Conservation (phyloP, 495 filamentous ascomycete species). For the Delitschia confertaspora region DNA sequence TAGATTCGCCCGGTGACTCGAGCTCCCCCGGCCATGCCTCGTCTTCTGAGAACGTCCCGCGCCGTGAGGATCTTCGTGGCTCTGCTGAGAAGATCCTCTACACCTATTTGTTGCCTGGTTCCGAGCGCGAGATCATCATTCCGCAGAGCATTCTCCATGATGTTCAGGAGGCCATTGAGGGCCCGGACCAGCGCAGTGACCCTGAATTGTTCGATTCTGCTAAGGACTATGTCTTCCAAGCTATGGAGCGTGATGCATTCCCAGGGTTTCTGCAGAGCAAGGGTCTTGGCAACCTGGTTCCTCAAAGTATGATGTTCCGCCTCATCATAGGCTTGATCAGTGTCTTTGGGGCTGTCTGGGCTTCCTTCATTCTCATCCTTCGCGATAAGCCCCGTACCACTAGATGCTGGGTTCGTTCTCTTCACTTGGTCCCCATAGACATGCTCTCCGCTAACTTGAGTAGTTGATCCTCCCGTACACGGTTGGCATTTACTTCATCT, state of each 20-base stretch:
- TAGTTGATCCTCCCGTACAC: conserved; percentile 92
- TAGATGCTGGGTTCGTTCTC: conserved; percentile 67
- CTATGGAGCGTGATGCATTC: conserved; percentile 98
- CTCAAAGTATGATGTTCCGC: conserved; percentile 71
- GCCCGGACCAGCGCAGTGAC: conserved; percentile 76
- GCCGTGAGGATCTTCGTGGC: conserved; percentile 75
- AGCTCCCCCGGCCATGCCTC: conserved; percentile 30
- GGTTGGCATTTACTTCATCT: conserved; percentile 75
- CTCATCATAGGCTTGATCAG: conserved; percentile 76
- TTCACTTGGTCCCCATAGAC: background rate
- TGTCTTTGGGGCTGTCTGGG: conserved; percentile 90
- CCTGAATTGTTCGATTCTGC: conserved; percentile 94
- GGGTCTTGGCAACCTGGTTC: conserved; percentile 89
- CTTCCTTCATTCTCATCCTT: conserved; percentile 85
- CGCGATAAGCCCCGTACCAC: conserved; percentile 64
- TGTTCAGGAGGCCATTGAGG: conserved; percentile 76
- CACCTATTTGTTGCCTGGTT: conserved; percentile 82
- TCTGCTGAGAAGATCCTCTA: conserved; percentile 97
- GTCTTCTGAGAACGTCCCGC: conserved; percentile 55
- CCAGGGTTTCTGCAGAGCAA: conserved; percentile 92
- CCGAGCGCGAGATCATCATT: conserved; percentile 90
- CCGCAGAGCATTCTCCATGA: conserved; percentile 75
- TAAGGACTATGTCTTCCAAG: conserved; percentile 98
- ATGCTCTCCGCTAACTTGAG: conserved; percentile 21
- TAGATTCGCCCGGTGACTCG: conserved; percentile 51